phyloP scores from a whole-genome alignment of 257 asterid genomes.

The Solanum piurae region DNA sequence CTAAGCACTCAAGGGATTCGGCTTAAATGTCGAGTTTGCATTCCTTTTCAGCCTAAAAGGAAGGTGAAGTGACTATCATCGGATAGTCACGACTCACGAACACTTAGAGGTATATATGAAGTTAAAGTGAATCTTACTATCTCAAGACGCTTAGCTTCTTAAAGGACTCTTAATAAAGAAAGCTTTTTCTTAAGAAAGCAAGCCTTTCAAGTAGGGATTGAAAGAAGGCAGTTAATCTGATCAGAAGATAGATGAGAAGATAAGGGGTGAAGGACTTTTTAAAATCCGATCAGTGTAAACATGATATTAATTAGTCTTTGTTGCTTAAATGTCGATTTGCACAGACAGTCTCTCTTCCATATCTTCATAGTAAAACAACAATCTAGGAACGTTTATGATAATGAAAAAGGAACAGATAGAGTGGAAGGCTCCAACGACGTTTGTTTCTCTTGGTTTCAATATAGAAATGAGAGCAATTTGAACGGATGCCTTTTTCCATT shows the following conservation, averaged over 20 bases:
- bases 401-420: not conserved
- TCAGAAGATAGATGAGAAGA: not conserved
- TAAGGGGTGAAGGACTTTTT: not conserved
- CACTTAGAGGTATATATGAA: not conserved
- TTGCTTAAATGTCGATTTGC: not conserved
- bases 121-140: not conserved
- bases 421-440: not conserved
- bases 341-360: not conserved
- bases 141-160: not conserved
- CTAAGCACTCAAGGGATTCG: not conserved
- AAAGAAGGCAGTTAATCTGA: not conserved
- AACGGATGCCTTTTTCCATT: not conserved
- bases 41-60: not conserved
- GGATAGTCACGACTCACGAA: not conserved
- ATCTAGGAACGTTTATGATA: not conserved
- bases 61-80: not conserved
- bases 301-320: not conserved
- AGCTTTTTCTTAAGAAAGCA: no score
- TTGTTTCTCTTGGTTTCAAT: not conserved
- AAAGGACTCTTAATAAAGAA: not conserved
- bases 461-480: not conserved
- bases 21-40: not conserved
- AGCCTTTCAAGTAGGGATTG: not conserved
- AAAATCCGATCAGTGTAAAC: not conserved
- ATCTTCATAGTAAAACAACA: not conserved